Conservation (phyloP, 495 filamentous ascomycete species). For the Aspergillus leporis region DNA sequence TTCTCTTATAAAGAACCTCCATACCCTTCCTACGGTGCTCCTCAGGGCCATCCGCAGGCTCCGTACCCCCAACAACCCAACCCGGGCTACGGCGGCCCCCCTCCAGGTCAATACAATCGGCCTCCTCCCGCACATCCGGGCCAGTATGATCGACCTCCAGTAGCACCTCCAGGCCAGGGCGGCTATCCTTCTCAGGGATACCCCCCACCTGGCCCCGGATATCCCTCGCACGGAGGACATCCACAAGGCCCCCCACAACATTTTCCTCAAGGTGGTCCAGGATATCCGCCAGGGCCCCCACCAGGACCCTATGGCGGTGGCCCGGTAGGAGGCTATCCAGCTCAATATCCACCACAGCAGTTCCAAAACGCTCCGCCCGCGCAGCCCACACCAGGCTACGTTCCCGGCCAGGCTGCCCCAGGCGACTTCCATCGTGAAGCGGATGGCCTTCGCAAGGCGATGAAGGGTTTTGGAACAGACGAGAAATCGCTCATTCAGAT, state of each 20-base stretch:
- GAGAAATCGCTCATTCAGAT: slow-evolving; percentile 69
- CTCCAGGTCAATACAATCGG: slow-evolving; percentile 20
- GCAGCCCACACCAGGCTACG: slow-evolving; percentile 60
- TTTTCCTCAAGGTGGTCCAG: slow-evolving; percentile 22
- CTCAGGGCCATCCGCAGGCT: slow-evolving; percentile 35
- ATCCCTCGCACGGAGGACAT: slow-evolving; percentile 2
- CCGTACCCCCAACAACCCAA: slow-evolving; percentile 20
- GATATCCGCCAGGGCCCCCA: slow-evolving; percentile 7
- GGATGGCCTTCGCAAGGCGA: slow-evolving; percentile 70
- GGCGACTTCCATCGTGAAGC: slow-evolving; percentile 67
- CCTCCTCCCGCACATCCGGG: slow-evolving; percentile 28
- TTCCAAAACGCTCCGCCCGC: slow-evolving; percentile 38
- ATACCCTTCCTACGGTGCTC: slow-evolving; percentile 37
- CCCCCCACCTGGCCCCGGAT: not conserved
- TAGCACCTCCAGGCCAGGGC: slow-evolving; percentile 37
- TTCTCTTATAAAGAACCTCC: slow-evolving; percentile 24
- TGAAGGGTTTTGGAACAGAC: slow-evolving; percentile 92
- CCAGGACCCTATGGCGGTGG: not conserved
- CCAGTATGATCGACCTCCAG: slow-evolving; percentile 18
- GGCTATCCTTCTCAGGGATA: slow-evolving; percentile 24
- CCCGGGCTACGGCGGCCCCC: slow-evolving; percentile 26
- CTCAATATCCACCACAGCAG: not conserved
- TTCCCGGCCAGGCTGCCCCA: slow-evolving; percentile 58
- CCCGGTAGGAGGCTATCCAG: slow-evolving; percentile 1
- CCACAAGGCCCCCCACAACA: slow-evolving; percentile 20